Base-by-base conservation (phyloP, 495 filamentous ascomycete genomes). In the Alectoria sarmentosa region DNA sequence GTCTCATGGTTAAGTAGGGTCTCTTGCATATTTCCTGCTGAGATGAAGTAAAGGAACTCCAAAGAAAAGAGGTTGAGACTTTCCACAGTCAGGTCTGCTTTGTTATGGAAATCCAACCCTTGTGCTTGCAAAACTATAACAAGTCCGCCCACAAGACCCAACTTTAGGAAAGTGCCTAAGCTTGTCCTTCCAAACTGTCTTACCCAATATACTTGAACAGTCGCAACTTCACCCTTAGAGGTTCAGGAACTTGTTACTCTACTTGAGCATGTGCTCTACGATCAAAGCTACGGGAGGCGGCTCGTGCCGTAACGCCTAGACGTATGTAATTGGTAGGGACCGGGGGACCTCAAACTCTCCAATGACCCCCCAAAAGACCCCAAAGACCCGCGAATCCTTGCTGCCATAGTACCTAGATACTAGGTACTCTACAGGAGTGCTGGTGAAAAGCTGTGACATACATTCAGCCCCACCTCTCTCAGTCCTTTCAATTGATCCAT, bases 1-100 rank as follows among this genome's bases (percentile, higher is more conserved):
- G 59, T 44, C 15, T 54, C 44, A 61, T 79, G 76, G 36, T 80
- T 54, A 26, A 82, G 77, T 80, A 84, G 84, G 42, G 67, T 60
- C 58, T 77, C 70, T 39, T 74, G 73, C 80, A 82, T 84, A 57
- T 54, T 70, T 44, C 58, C 26, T 41, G 39, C 39, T 19, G 19
- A 30, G 15, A 44, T 14, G 11, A 10, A 15, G 42, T 1, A 21
- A n/a, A 8, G 13, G 23, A 30, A 52, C 2, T 3, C 26, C 0
- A 30, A 9, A 11, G 41, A 44, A 28, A 32, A 55, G 52, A 32
- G 7, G 52, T 55, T 30, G 52, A 34, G 52, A n/a, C 28, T 55
- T 54, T 54, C 30, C n/a, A 30, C 52, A 9, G 7, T 30, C 23
- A 30, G 13, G 26, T 52, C 42, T 10, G 17, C 42, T 44, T 44